phyloP scores from a whole-genome alignment of 805 yeast genomes.

The Lipomyces chichibuensis region DNA sequence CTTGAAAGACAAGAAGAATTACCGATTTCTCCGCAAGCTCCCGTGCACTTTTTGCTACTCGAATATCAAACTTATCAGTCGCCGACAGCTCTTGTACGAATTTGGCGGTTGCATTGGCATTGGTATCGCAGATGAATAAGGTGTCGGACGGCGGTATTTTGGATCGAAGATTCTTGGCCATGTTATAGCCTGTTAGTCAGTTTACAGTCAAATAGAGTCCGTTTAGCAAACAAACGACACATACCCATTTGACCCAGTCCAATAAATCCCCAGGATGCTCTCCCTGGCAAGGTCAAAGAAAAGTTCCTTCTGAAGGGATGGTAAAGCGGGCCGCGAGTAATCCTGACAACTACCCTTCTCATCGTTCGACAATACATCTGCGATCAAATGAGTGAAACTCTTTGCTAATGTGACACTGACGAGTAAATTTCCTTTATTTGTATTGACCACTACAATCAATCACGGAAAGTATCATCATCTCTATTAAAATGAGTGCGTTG shows the following conservation, averaged over 20 bases:
- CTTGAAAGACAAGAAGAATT: background rate
- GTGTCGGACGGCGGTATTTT: slow-evolving; percentile 3
- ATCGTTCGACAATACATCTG: background rate
- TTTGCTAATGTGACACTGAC: slow-evolving; percentile 1
- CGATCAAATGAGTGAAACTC: background rate
- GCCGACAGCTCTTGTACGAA: background rate
- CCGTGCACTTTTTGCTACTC: slow-evolving; percentile 2
- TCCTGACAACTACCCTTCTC: background rate
- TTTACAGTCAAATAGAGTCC: background rate
- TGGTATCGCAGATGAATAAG: slow-evolving; percentile 2
- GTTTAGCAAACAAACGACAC: background rate
- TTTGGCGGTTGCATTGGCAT: slow-evolving; percentile 1
- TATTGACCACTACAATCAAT: slow-evolving; percentile 2
- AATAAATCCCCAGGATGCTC: slow-evolving; percentile 6
- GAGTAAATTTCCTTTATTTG: background rate
- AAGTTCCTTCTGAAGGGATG: background rate
- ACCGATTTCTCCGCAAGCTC: slow-evolving; percentile 5
- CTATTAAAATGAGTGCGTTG: background rate
- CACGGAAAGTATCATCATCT: background rate
- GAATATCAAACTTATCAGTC: slow-evolving; percentile 1
- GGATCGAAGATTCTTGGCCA: slow-evolving; percentile 1
- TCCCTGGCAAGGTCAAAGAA: background rate
- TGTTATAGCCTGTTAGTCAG: slow-evolving; percentile 1
- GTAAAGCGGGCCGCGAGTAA: background rate
- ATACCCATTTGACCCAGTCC: slow-evolving; percentile 10